Base-by-base conservation (phyloP, 306 rosid species). In the Gastrolobium villosum region DNA sequence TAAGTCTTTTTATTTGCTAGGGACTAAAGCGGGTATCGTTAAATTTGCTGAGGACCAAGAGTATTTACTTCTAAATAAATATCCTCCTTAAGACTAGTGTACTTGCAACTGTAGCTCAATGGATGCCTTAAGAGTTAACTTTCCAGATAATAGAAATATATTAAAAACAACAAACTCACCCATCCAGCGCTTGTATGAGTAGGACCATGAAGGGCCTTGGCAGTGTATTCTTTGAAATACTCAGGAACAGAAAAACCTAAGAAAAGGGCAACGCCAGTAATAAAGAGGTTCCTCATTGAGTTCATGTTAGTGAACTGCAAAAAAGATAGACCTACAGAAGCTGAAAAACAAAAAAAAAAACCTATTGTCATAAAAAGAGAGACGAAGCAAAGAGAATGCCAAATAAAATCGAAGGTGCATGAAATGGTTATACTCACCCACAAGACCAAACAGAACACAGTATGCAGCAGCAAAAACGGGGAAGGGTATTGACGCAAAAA, bases 221-320 rank as follows among this genome's bases (percentile, higher is more conserved):
- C 77, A 55, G 93, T 93, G 88, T 81, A 96, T 75, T 91, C 94
- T 73, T 97, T 86, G 82, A 96, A 96, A 78, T 93, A 96, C 79
- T 87, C 96, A 1, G 99, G 98, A 77, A 96, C 74, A 48, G 99
- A 96, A 53, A 96, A 79, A 9, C 99, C 99, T 72, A 96, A 85
- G 93, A 87, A 96, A 74, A 96, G 89, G 44, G 99, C 74, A 48
- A 96, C 96, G 0, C 97, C 99, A 0, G 87, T 82, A 49, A 96
- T 93, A 72, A 96, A 93, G 70, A 96, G 98, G 85, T 93, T 96
- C 81, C 99, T 90, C 98, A 89, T 81, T 43, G 99, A 96, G 81
- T 96, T 96, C 99, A 96, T 93, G 91, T 96, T 96, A 71, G 99
- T 96, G 83, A 96, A 96, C 84, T 96, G 99, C 97, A 96, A 83